A percentile compares a stretch with the other conserved stretches of the same genome.
These are phyloP conservation scores for Nectriaceae sp. DNA, from an alignment of 2,329 filamentous ascomycete species.

Conservation along the genomic window DNA sequence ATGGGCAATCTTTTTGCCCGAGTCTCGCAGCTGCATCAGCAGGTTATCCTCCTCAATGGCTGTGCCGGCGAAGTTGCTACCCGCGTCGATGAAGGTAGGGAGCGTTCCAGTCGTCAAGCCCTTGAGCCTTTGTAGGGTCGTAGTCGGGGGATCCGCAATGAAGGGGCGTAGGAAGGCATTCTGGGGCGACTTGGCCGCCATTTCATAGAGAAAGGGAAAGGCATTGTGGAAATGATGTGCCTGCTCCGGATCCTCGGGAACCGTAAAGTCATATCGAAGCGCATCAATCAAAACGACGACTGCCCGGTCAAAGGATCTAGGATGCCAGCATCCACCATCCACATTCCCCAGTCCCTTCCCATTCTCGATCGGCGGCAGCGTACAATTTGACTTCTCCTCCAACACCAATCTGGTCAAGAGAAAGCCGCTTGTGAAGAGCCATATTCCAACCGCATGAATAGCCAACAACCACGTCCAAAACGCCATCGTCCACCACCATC, in stretches of 20 bases:
- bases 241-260: conserved; percentile 59
- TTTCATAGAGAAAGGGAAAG: conserved; percentile 84
- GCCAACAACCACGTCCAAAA: conserved; percentile 72
- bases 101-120: conserved; percentile 93
- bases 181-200: conserved; percentile 69
- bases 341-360: conserved; percentile 41
- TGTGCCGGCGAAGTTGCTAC: conserved; percentile 92
- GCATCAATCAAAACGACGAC: conserved; percentile 91
- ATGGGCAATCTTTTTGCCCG: conserved; percentile 78
- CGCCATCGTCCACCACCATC: conserved; percentile 60
- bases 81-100: conserved; percentile 90
- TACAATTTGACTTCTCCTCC: conserved; percentile 73
- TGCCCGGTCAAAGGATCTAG: conserved; percentile 88
- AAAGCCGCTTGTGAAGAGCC: conserved; percentile 93
- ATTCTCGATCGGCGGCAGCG: conserved; percentile 64
- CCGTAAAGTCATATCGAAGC: conserved; percentile 93
- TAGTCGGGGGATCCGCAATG: conserved; percentile 94
- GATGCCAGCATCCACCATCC: conserved; percentile 87
- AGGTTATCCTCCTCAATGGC: conserved; percentile 92
- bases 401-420: conserved; percentile 83
- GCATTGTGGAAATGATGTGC: conserved; percentile 75
- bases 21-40: conserved; percentile 65
- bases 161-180: conserved; percentile 92
- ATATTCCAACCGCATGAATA: conserved; percentile 79
- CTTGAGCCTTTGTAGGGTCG: conserved; percentile 89